A percentile compares a stretch with the other conserved stretches of the same genome.
Evolutionary conservation across 2,329 filamentous ascomycete species (phyloP).

Genomic region (Rosellinia necatrix): DNA sequence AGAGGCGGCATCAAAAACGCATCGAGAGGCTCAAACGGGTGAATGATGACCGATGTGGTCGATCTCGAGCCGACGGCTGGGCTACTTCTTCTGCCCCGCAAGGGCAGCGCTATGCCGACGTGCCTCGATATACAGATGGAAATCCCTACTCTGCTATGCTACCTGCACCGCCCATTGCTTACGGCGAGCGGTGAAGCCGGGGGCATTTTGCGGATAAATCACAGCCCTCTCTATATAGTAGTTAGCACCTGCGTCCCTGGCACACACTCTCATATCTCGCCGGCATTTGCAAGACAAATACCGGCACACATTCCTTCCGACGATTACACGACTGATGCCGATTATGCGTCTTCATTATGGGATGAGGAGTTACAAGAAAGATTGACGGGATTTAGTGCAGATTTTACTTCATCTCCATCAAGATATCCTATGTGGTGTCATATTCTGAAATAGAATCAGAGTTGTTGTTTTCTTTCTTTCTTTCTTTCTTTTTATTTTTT

Average conservation of each 20-base stretch:
- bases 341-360: constrained; percentile 23
- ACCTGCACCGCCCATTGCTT: constrained; percentile 47
- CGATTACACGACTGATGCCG: constrained; percentile 34
- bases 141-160: constrained; percentile 52
- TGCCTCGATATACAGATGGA: constrained; percentile 52
- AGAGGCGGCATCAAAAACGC: constrained; percentile 54
- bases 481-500: constrained; percentile 28
- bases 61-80: constrained; percentile 52
- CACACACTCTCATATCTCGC: not conserved
- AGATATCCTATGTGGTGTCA: constrained; percentile 23
- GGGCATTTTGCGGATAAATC: not conserved
- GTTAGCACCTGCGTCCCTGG: constrained; percentile 10
- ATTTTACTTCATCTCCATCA: constrained; percentile 26
- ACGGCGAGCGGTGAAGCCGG: constrained; percentile 43
- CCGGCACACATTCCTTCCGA: constrained; percentile 22
- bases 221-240: constrained; percentile 8
- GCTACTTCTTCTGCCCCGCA: constrained; percentile 47
- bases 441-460: constrained; percentile 35
- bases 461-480: constrained; percentile 25
- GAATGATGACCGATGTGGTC: constrained; percentile 39
- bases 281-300: not conserved
- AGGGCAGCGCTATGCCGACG: constrained; percentile 48
- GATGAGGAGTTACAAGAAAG: constrained; percentile 23
- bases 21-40: constrained; percentile 43
- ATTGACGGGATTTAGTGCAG: constrained; percentile 17